Evolutionary conservation across 2,329 filamentous ascomycete genomes (phyloP), one percentile per base, ranked within the genome.

Genomic region (Ophiostoma australiae): DNA sequence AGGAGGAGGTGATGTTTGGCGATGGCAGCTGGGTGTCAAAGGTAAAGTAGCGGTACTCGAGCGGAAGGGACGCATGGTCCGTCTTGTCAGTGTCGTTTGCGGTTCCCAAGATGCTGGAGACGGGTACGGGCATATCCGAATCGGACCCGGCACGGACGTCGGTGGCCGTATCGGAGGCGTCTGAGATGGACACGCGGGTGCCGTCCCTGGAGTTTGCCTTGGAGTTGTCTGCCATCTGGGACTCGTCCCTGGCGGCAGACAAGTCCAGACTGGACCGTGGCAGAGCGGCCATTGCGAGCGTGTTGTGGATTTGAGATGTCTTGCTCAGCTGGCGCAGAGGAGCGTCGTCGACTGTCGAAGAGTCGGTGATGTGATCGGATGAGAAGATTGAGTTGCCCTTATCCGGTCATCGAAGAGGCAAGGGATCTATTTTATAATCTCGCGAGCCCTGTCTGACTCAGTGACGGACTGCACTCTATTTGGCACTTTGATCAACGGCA

Each of bases 41-140:
- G 20, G 80, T 79, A 6, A 85, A 77, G 73, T 84, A 83, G 3
- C 80, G 75, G 69, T 79, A 77, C 11, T 77, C 77, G 71, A 84
- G 81, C 31, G 73, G 72, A 15, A 72, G 68, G 8, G 67, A 27
- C 8, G 69, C 33, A 33, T 70, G 58, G 20, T 69, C 71, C 44
- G 52, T 67, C 41, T 66, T 58, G 27, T 55, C 68, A 31, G 23
- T 27, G 31, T 27, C 33, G 52, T 31, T 58, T 17, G 35, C 27
- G 15, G 31, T 6, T 6, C 17, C 27, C 7, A 20, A 23, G 17
- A 27, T 31, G 27, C 27, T 31, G 27, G 27, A 1, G 27, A 31
- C 61, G 4, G n/a, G 11, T 8, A 65, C 70, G 15, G n/a, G 55
- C n/a, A 20, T 35, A 2, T 58, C 35, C 37, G 58, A 44, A 2